phyloP scores from a whole-genome alignment of 73 alveolate genomes.

The Stentor coeruleus region DNA sequence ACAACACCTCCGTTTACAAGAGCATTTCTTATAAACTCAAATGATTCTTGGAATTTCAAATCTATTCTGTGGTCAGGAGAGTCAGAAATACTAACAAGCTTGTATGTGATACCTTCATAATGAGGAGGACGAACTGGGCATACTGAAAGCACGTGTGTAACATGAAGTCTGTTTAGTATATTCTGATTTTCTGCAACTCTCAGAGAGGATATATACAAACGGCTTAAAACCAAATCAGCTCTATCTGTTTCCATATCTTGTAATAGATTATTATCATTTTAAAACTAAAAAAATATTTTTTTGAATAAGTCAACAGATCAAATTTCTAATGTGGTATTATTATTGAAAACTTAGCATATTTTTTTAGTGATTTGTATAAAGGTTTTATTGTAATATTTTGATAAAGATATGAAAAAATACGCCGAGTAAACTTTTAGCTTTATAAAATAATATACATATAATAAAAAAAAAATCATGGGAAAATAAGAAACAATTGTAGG shows the following conservation, averaged over 20 bases:
- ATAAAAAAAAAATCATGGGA: too few species aligned
- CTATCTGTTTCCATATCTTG: background rate
- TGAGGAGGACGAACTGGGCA: slow-evolving; percentile 25
- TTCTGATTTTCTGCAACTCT: slow-evolving; percentile 34
- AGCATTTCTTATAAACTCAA: slow-evolving; percentile 2
- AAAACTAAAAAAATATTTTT: too few species aligned
- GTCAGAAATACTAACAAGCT: background rate
- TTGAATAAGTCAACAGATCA: too few species aligned
- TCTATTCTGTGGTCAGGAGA: background rate
- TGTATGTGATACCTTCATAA: background rate
- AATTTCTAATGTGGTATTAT: too few species aligned
- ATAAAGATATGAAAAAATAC: too few species aligned
- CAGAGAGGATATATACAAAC: slow-evolving; percentile 34
- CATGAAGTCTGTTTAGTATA: slow-evolving; percentile 4
- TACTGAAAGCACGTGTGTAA: slow-evolving; percentile 36
- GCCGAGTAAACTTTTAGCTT: too few species aligned
- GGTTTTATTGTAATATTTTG: too few species aligned
- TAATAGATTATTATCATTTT: too few species aligned
- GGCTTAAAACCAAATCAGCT: slow-evolving; percentile 5
- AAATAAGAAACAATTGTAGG: too few species aligned
- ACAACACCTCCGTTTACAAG: slow-evolving; percentile 50
- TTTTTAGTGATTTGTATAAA: too few species aligned
- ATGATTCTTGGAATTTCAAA: background rate
- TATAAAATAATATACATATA: too few species aligned
- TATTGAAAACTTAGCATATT: too few species aligned